Evolutionary conservation across 2,329 filamentous ascomycete genomes (phyloP), one percentile per base, ranked within the genome.

Genomic region (Beauveria pseudobassiana): DNA sequence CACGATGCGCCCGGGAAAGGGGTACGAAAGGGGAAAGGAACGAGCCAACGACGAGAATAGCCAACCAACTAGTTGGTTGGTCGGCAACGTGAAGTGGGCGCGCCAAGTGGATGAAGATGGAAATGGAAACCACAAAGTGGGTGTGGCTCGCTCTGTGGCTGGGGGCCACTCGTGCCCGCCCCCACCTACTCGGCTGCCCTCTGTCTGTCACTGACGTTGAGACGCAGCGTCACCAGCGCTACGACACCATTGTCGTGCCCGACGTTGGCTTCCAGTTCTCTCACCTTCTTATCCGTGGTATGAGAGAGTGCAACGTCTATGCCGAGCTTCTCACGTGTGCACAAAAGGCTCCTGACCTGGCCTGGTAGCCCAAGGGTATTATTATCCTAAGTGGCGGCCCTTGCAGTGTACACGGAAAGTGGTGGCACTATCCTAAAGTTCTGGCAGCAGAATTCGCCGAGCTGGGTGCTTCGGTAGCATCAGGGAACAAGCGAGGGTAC

Each of bases 241-340:
- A 57, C 54, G 54, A 56, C n/a, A 90, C 88, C 66, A 87, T 91
- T 68, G 77, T 91, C 66, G 85, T 87, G 65, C 78, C 90, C 68
- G 87, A 90, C 74, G 90, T 90, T 72, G 87, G 22, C 49, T 60
- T 83, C 28, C 87, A 90, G 75, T 88, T 87, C 70, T 87, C 84
- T 46, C 88, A 92, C 73, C 79, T 93, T 45, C 91, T 93, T 70
- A 86, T 86, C 12, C 82, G 90, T 60, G 85, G 90, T 40, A 82
- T 96, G 30, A 84, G 91, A 67, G 85, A 89, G 68, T 82, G 96
- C 75, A 88, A 88, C 77, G 83, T 96, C 73, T 96, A 90, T 79
- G 86, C 86, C 64, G 91, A 96, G 78, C 89, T 96, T 87, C 84
- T 96, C 50, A 89, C 90, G 24, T 96, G 92, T 76, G 96, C 88